Evolutionary conservation across 129 eudicot genomes (phyloP).

Genomic region (Artemisia annua): DNA sequence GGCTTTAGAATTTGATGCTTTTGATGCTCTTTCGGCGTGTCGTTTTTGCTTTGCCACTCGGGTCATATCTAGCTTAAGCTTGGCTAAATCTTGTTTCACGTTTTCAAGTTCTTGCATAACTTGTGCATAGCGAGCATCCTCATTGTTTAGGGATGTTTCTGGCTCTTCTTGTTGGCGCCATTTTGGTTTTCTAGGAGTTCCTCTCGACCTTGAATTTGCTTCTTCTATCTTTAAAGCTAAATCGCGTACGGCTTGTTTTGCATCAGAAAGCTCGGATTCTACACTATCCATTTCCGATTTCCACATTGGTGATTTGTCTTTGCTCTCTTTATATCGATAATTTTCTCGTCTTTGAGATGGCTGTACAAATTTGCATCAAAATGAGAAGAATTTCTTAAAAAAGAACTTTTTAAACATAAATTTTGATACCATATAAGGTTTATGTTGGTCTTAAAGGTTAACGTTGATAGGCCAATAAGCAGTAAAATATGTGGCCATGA

Average conservation of each 20-base stretch:
- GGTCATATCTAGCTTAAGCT: conserved; percentile 60
- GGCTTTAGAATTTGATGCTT: conserved; percentile 43
- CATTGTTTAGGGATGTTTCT: conserved; percentile 19
- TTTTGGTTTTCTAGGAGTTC: conserved; percentile 35
- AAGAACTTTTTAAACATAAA: too few species aligned
- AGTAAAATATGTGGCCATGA: too few species aligned
- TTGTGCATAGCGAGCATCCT: conserved; percentile 31
- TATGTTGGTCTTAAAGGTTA: too few species aligned
- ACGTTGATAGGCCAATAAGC: too few species aligned
- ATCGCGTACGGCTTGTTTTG: conserved; percentile 57
- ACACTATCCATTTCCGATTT: conserved; percentile 47
- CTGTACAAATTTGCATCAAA: conserved; percentile 5
- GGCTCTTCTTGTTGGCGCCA: conserved; percentile 29
- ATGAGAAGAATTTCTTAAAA: not conserved
- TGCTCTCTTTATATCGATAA: conserved; percentile 36
- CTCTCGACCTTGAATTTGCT: conserved; percentile 49
- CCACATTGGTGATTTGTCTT: conserved; percentile 37
- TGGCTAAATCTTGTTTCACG: conserved; percentile 53
- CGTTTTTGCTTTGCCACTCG: conserved; percentile 53
- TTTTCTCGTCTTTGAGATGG: conserved; percentile 31
- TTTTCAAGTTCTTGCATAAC: conserved; percentile 53
- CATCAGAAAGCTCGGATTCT: conserved; percentile 54
- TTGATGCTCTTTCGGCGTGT: conserved; percentile 62
- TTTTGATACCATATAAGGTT: too few species aligned
- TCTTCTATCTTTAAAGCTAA: conserved; percentile 55